Evolutionary conservation across 2,329 filamentous ascomycete species (phyloP).

Genomic region (Arthrobotrys musiformis): DNA sequence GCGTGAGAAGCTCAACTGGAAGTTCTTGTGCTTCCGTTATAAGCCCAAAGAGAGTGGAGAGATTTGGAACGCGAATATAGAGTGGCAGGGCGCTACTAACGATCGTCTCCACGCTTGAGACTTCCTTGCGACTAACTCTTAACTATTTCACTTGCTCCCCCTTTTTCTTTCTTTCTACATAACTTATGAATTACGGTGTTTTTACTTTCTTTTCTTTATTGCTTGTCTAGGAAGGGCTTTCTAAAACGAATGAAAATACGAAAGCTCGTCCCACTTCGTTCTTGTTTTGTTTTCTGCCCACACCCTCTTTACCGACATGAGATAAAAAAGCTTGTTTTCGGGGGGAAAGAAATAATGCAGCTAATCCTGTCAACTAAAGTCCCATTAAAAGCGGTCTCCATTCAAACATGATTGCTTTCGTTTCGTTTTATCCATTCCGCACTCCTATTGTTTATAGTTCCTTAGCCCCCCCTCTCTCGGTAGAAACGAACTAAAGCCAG

Average conservation of each 20-base stretch:
- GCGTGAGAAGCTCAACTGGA: slow-evolving; percentile 85
- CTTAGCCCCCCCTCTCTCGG: neutral
- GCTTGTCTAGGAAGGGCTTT: neutral
- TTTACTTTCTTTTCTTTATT: neutral
- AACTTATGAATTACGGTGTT: slow-evolving; percentile 3
- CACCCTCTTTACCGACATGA: neutral
- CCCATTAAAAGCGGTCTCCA: neutral
- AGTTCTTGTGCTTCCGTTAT: slow-evolving; percentile 82
- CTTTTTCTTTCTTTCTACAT: neutral
- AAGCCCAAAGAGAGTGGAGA: slow-evolving; percentile 65
- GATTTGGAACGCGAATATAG: slow-evolving; percentile 24
- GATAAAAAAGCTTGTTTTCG: neutral
- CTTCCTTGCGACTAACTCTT: too few relatives aligned
- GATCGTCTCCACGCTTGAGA: slow-evolving; percentile 43
- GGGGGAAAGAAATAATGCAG: neutral
- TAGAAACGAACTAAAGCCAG: neutral
- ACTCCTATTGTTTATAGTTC: neutral
- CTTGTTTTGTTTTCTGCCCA: neutral
- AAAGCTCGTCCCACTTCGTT: neutral
- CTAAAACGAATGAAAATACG: neutral
- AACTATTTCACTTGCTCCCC: neutral
- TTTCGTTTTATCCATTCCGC: slow-evolving; percentile 2
- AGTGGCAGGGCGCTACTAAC: slow-evolving; percentile 33
- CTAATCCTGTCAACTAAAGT: neutral
- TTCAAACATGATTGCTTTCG: slow-evolving; percentile 22